These are phyloP conservation scores for Xylariaceae sp. DNA, from an alignment of 2,329 filamentous ascomycete genomes.

Conservation along the genomic window DNA sequence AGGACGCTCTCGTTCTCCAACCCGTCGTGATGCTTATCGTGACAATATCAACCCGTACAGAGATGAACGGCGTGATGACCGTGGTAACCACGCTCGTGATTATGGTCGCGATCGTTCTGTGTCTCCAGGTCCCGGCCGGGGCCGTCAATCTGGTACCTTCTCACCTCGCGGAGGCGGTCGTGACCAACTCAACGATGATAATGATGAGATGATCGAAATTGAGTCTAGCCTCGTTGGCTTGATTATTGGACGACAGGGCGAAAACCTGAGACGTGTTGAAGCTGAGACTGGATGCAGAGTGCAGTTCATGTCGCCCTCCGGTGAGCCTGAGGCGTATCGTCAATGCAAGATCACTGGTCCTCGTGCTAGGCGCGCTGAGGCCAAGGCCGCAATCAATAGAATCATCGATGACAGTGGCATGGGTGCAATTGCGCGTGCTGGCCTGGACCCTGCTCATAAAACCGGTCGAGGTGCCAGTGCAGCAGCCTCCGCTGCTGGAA, in stretches of 20 bases:
- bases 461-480: slow-evolving; percentile 27
- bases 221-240: slow-evolving; percentile 82
- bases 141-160: slow-evolving; percentile 46
- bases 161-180: slow-evolving; percentile 52
- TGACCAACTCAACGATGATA: slow-evolving; percentile 52
- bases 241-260: slow-evolving; percentile 85
- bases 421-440: slow-evolving; percentile 43
- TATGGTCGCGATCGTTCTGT: slow-evolving; percentile 68
- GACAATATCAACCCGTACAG: slow-evolving; percentile 78
- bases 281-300: slow-evolving; percentile 75
- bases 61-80: slow-evolving; percentile 73
- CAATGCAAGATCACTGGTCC: slow-evolving; percentile 82
- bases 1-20: slow-evolving; percentile 69
- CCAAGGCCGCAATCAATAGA: slow-evolving; percentile 75
- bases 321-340: slow-evolving; percentile 64
- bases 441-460: slow-evolving; percentile 40
- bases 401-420: slow-evolving; percentile 84
- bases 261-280: slow-evolving; percentile 82
- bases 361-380: slow-evolving; percentile 64
- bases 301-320: slow-evolving; percentile 76
- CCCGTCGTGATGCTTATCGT: slow-evolving; percentile 62
- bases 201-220: slow-evolving; percentile 76
- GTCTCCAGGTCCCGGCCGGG: slow-evolving; percentile 54
- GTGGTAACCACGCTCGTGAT: slow-evolving; percentile 46
- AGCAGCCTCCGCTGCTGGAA: slow-evolving; percentile 24